Evolutionary conservation across 257 asterid genomes (phyloP), one percentile per base, ranked within the genome.

Genomic region (Gardenia jasminoides): DNA sequence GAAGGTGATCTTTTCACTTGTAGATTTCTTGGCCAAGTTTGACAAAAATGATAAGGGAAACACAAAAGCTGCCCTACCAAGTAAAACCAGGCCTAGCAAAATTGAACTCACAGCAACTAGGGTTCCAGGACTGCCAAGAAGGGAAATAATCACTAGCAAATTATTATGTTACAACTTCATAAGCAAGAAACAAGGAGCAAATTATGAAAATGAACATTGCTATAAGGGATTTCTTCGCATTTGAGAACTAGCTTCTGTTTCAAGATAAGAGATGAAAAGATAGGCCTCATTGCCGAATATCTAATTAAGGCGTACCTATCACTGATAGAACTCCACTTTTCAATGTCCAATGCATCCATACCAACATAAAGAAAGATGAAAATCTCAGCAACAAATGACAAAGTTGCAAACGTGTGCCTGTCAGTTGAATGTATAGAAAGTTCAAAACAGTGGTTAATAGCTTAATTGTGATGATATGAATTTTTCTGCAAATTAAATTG

Each of bases 261-360:
- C 46, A 56, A 28, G 56, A 41, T 54, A 59, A 59, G 76, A 8
- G 70, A n/a, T n/a, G n/a, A 39, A 31, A 39, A 31, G 39, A 50
- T 19, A n/a, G 39, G 33, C 67, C 41, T 22, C 24, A 20, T 39
- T 30, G 69, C 48, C 56, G 64, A 70, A 26, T 48, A 20, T 39
- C 41, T 47, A 61, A 52, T 56, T 52, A 44, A 12, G 39, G 39
- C 77, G 36, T 86, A 86, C 89, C 89, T 84, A 69, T 82, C 80
- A 52, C 82, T 75, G 6, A 86, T 82, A 56, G 77, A 78, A 28
- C 68, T 79, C 89, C 89, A 86, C 76, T 83, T 83, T 75, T 86
- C 89, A 1, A 86, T 86, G 70, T 86, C 89, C 84, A 86, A 74
- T 36, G 89, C 89, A 83, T 86, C 89, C 85, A 86, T 86, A 79